These are phyloP conservation scores for Paramyrothecium roridum DNA, from an alignment of 2,329 filamentous ascomycete species.

Conservation along the genomic window DNA sequence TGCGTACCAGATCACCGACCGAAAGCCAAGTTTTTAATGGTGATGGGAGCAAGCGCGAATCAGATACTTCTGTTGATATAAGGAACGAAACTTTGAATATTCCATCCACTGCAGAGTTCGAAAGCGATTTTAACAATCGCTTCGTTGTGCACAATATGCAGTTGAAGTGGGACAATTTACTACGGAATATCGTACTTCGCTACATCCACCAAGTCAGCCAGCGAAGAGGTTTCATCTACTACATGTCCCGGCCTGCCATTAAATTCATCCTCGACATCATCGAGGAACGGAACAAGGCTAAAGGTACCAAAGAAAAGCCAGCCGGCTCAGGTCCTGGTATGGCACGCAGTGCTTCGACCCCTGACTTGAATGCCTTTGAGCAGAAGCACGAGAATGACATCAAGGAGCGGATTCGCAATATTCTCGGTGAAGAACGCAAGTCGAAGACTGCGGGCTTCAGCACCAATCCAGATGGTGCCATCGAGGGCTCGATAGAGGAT, in stretches of 20 bases:
- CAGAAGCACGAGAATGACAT: constrained; percentile 64
- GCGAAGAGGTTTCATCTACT: constrained; percentile 93
- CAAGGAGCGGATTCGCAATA: constrained; percentile 80
- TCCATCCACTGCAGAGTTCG: constrained; percentile 73
- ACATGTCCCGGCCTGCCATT: constrained; percentile 89
- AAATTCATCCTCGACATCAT: constrained; percentile 99
- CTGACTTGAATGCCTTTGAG: constrained; percentile 39
- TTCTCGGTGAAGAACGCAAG: constrained; percentile 79
- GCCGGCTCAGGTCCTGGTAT: constrained; percentile 21
- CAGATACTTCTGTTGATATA: constrained; percentile 42
- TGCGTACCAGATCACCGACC: constrained; percentile 33
- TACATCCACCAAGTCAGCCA: constrained; percentile 98
- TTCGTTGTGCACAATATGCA: constrained; percentile 98
- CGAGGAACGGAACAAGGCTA: constrained; percentile 82
- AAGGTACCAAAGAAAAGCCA: constrained; percentile 32
- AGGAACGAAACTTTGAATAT: constrained; percentile 62
- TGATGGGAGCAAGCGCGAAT: constrained; percentile 20
- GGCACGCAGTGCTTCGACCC: constrained; percentile 26
- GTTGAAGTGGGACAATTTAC: constrained; percentile 95
- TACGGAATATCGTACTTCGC: constrained; percentile 92
- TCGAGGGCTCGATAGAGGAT: constrained; percentile 53
- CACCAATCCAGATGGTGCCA: constrained; percentile 25
- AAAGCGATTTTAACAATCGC: constrained; percentile 94
- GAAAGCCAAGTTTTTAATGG: constrained; percentile 20
- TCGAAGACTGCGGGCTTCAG: constrained; percentile 55